phyloP scores from a whole-genome alignment of 768 basidiomycete genomes.

The Cystoderma amianthinum region DNA sequence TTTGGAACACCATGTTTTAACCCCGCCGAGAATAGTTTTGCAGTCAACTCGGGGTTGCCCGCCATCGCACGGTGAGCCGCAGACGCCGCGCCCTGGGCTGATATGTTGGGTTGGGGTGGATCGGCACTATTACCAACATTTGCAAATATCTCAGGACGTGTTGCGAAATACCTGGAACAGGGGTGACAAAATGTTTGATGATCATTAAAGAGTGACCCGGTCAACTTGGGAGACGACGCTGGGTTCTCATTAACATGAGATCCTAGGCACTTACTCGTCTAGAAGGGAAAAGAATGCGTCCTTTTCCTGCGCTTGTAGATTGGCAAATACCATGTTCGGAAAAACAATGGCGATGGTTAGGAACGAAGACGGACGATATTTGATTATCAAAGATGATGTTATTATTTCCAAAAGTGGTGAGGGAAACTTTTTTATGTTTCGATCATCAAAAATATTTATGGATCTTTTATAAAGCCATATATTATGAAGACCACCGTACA shows the following conservation, averaged over 20 bases:
- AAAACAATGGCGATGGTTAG: too few relatives aligned
- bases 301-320: constrained; percentile 61
- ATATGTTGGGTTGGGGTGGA: constrained; percentile 13
- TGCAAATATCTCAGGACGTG: constrained; percentile 62
- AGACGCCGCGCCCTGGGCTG: constrained; percentile 19
- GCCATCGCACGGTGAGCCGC: constrained; percentile 39
- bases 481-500: too few relatives aligned
- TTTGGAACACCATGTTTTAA: constrained; percentile 26
- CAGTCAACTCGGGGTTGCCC: constrained; percentile 32
- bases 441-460: too few relatives aligned
- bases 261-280: constrained; percentile 53
- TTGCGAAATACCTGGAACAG: constrained; percentile 56
- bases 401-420: too few relatives aligned
- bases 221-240: not conserved
- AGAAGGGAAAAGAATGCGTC: constrained; percentile 76
- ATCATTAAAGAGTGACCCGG: not conserved
- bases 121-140: constrained; percentile 12
- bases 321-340: constrained; percentile 74
- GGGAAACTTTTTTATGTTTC: too few relatives aligned
- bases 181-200: not conserved
- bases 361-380: too few relatives aligned
- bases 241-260: not conserved
- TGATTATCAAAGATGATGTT: too few relatives aligned
- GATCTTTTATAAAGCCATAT: too few relatives aligned
- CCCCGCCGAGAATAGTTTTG: constrained; percentile 32